Evolutionary conservation across 805 yeast species (phyloP).

Genomic region (Wickerhamiella occidentalis): DNA sequence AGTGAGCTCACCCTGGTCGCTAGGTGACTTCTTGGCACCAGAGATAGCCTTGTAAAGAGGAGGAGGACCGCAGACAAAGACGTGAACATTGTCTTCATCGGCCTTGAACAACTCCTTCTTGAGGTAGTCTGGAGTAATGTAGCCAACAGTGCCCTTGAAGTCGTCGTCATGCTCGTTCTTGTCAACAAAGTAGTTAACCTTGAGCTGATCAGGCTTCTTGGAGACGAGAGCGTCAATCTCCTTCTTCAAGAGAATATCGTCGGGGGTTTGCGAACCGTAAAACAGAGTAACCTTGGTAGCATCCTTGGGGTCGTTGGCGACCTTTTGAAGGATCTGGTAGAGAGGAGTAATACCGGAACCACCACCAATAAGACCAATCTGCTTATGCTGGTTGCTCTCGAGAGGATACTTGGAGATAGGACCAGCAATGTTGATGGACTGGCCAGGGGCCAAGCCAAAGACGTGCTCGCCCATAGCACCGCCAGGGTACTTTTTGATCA

Average conservation of each 20-base stretch:
- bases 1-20: constrained; percentile 88
- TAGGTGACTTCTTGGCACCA: constrained; percentile 71
- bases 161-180: constrained; percentile 24
- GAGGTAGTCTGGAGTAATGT: constrained; percentile 64
- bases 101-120: constrained; percentile 51
- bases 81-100: constrained; percentile 48
- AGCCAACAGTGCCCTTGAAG: constrained; percentile 38
- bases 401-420: constrained; percentile 87
- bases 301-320: constrained; percentile 70
- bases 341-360: constrained; percentile 96
- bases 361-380: constrained; percentile 79
- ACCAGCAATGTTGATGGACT: constrained; percentile 83
- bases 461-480: constrained; percentile 78
- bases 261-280: constrained; percentile 66
- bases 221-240: constrained; percentile 61
- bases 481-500: constrained; percentile 70
- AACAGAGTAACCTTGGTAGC: constrained; percentile 74
- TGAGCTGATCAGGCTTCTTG: constrained; percentile 65
- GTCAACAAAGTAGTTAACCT: constrained; percentile 71
- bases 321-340: constrained; percentile 70
- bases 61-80: constrained; percentile 95
- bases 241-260: constrained; percentile 69
- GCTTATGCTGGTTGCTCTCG: constrained; percentile 71
- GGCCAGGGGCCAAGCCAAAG: constrained; percentile 57
- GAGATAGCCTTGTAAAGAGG: constrained; percentile 77